These are phyloP conservation scores for Camillea tinctor DNA, from an alignment of 2,329 filamentous ascomycete genomes.

Conservation along the genomic window DNA sequence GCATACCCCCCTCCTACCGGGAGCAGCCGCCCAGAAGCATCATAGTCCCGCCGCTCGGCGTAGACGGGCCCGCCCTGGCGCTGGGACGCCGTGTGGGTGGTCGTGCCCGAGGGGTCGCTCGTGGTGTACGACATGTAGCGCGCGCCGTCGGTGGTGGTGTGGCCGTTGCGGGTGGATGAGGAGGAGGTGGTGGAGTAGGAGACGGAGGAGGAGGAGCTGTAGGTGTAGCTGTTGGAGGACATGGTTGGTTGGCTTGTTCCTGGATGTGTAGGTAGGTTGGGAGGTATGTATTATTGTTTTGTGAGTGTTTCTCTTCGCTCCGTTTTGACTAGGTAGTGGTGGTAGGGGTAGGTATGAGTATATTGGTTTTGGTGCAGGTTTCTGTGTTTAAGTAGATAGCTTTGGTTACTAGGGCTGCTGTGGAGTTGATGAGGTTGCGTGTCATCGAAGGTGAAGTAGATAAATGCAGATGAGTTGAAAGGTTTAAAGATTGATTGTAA, in stretches of 20 bases:
- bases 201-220: conserved; percentile 13
- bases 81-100: conserved; percentile 15
- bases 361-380: no score
- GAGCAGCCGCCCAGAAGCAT: conserved; percentile 16
- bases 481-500: not conserved
- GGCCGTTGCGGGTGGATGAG: conserved; percentile 13
- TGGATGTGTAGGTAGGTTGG: no score
- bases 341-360: no score
- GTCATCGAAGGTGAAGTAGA: no score
- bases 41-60: conserved; percentile 18
- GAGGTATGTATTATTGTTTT: not conserved
- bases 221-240: conserved; percentile 13
- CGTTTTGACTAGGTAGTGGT: no score
- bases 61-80: conserved; percentile 12
- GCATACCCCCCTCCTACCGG: no score
- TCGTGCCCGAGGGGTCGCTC: conserved; percentile 18
- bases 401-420: no score
- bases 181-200: conserved; percentile 14
- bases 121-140: conserved; percentile 15
- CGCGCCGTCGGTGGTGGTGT: conserved; percentile 17
- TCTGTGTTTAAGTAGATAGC: no score
- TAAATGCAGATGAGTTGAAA: no score
- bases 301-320: not conserved
- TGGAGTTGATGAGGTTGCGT: no score
- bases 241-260: conserved; percentile 4